These are phyloP conservation scores for Dysphania ambrosioides DNA, from an alignment of 148 eudicot species.

Conservation along the genomic window DNA sequence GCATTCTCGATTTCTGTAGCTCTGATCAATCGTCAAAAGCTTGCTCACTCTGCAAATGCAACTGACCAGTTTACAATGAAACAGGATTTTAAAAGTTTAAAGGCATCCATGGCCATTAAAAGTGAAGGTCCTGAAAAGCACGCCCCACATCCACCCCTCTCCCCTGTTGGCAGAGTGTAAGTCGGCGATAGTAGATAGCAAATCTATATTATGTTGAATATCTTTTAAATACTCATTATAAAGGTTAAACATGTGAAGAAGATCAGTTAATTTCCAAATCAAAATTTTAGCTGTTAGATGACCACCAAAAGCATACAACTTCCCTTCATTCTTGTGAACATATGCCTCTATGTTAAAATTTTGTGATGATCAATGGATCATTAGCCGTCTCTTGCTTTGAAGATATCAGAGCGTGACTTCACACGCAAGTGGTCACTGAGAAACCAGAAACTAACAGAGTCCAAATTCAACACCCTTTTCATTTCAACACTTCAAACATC, in stretches of 20 bases:
- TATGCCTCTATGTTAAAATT: no score
- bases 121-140: conserved; percentile 32
- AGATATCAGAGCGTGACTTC: no score
- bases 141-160: conserved; percentile 55
- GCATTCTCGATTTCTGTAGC: conserved; percentile 70
- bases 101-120: conserved; percentile 20
- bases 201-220: background rate
- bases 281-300: background rate
- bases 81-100: conserved; percentile 12
- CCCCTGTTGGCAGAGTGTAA: conserved; percentile 79
- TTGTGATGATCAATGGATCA: no score
- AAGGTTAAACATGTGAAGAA: conserved; percentile 25
- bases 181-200: background rate
- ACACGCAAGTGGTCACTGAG: no score
- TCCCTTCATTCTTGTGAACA: no score
- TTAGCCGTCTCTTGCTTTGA: no score
- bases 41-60: conserved; percentile 29
- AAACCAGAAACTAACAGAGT: no score
- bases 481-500: no score
- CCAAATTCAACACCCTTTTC: no score
- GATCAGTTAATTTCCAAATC: conserved; percentile 1
- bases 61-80: conserved; percentile 22
- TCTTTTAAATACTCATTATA: conserved; percentile 1
- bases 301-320: background rate
- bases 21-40: conserved; percentile 42